phyloP scores from a whole-genome alignment of 2,329 filamentous ascomycete species.

The Colletotrichum shisoi region DNA sequence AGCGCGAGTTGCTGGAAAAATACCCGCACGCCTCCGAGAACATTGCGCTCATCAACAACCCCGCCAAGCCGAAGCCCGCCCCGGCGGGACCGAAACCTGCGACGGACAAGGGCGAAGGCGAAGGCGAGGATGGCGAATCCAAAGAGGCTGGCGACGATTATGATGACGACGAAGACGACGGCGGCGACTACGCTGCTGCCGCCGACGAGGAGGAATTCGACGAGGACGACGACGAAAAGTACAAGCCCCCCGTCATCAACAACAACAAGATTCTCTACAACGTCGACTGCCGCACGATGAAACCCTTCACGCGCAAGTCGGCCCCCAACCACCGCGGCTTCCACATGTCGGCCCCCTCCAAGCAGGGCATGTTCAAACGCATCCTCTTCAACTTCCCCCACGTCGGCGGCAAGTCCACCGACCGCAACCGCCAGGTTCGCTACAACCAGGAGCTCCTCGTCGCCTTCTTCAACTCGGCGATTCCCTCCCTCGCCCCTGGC shows the following conservation, averaged over 20 bases:
- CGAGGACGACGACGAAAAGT: slow-evolving; percentile 33
- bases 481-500: slow-evolving; percentile 60
- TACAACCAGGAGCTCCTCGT: slow-evolving; percentile 85
- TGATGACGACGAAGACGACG: slow-evolving; percentile 21
- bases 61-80: not conserved
- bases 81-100: slow-evolving; percentile 8
- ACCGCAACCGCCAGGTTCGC: slow-evolving; percentile 93
- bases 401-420: slow-evolving; percentile 87
- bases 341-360: slow-evolving; percentile 42
- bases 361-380: slow-evolving; percentile 67
- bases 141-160: too few relatives aligned
- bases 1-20: slow-evolving; percentile 69
- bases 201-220: slow-evolving; percentile 37
- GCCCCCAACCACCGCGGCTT: slow-evolving; percentile 41
- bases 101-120: slow-evolving; percentile 29
- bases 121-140: slow-evolving; percentile 2
- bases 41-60: slow-evolving; percentile 58
- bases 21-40: slow-evolving; percentile 74
- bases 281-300: slow-evolving; percentile 73
- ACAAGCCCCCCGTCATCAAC: slow-evolving; percentile 40
- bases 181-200: slow-evolving; percentile 31
- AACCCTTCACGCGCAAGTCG: slow-evolving; percentile 50
- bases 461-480: slow-evolving; percentile 68
- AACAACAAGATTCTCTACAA: slow-evolving; percentile 62
- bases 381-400: slow-evolving; percentile 98